Evolutionary conservation across 768 basidiomycete species (phyloP).

Genomic region (Macrocybe gigantea): DNA sequence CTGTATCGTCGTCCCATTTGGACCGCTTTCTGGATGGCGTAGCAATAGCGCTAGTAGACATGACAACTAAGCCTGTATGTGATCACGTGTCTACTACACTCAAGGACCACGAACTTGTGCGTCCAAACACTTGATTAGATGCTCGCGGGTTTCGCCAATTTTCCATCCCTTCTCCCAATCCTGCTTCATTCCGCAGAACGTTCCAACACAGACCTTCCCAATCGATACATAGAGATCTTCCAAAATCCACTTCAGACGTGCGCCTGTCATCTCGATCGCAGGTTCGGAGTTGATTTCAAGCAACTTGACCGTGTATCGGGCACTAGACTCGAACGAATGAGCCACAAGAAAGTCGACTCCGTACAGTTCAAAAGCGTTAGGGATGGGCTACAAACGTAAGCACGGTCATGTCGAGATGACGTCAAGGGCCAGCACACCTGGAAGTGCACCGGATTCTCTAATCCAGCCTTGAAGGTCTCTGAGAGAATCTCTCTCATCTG

Average conservation of each 20-base stretch:
- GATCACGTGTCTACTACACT: constrained; percentile 1
- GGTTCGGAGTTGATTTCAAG: constrained; percentile 95
- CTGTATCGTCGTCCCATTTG: constrained; percentile 60
- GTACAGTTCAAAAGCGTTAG: constrained; percentile 93
- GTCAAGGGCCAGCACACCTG: constrained; percentile 43
- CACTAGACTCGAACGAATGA: constrained; percentile 20
- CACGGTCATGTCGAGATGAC: not conserved
- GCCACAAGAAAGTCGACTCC: constrained; percentile 89
- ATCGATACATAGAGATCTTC: constrained; percentile 76
- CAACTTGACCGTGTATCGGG: constrained; percentile 57
- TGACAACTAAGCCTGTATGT: constrained; percentile 4
- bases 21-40: constrained; percentile 70
- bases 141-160: constrained; percentile 44
- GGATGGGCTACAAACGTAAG: constrained; percentile 48
- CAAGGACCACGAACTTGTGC: constrained; percentile 12
- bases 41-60: constrained; percentile 27
- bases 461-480: constrained; percentile 83
- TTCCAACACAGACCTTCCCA: constrained; percentile 59
- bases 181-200: constrained; percentile 42
- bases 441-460: constrained; percentile 78
- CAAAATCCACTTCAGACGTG: constrained; percentile 73
- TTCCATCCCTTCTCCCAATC: constrained; percentile 27
- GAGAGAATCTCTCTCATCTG: constrained; percentile 63
- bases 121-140: constrained; percentile 67
- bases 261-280: constrained; percentile 90